Base-by-base conservation (phyloP, 768 basidiomycete genomes). In the Asterophora lycoperdoides region DNA sequence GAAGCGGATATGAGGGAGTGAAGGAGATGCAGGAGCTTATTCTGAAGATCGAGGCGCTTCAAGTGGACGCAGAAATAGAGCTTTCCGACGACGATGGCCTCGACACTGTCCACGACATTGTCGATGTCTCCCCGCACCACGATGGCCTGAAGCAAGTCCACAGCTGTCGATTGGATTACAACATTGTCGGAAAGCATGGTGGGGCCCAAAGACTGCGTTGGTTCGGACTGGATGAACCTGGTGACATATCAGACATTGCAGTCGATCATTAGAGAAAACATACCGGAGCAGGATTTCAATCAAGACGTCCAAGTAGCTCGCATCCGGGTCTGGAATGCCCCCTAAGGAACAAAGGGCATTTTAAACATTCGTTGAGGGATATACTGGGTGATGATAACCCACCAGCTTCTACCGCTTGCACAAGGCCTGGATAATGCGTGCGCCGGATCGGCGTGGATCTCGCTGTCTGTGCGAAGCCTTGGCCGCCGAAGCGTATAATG, bases 11-110 rank as follows among this genome's bases (percentile, higher is more conserved):
- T 82, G 28, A 93, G 70, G 0, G 89, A 86, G 61, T 97, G 94
- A 1, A 98, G 77, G 10, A 95, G 79, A 61, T 93, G 92, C 3
- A 98, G 77, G 41, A 95, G 78, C 63, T 93, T 95, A 74, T 90
- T 93, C 70, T 98, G 96, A 11, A 93, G 73, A 58, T 95, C 89
- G 34, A 93, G 77, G 30, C 83, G 76, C 33, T 67, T 70, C 17
- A 72, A 68, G 60, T 94, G 88, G 28, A 96, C 71, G 39, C 76
- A 83, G 41, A 78, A 72, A 63, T 81, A 93, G 1, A 95, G 75
- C 63, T 90, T 91, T 39, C 77, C 77, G 20, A 93, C 73, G 38
- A 95, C 73, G 6, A 76, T 75, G 5, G 80, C 76, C 62, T 94
- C 87, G 37, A 94, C 72, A 18, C 71, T 70, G 49, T 85, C 79